These are phyloP conservation scores for Termitomyces sp. DNA, from an alignment of 768 basidiomycete genomes.

Conservation along the genomic window DNA sequence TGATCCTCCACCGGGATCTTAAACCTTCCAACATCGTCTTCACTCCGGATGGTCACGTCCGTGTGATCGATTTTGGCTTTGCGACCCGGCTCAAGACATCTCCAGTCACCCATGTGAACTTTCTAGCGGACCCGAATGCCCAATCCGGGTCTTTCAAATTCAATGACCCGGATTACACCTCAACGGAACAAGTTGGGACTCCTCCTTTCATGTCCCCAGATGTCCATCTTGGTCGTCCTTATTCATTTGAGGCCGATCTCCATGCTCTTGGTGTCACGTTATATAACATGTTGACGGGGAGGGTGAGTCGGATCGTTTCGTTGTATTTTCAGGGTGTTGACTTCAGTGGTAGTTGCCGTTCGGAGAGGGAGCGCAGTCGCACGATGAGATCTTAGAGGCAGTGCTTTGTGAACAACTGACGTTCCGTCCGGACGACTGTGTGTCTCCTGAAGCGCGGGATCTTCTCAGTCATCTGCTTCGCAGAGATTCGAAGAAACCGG, in stretches of 20 bases:
- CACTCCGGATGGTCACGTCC: conserved; percentile 9
- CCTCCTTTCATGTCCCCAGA: conserved; percentile 10
- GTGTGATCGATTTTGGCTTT: conserved; percentile 11
- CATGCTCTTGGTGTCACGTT: conserved; percentile 11
- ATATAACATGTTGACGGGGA: conserved; percentile 9
- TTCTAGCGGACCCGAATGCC: background rate
- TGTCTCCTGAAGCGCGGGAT: conserved; percentile 4
- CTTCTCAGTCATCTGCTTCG: conserved; percentile 4
- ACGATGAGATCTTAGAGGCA: background rate
- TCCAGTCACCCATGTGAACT: background rate
- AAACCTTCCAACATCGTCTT: conserved; percentile 14
- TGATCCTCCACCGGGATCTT: conserved; percentile 13
- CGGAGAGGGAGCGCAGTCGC: background rate
- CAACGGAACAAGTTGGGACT: conserved; percentile 11
- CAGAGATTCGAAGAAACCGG: background rate
- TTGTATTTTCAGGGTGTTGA: background rate
- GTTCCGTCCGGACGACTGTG: conserved; percentile 1
- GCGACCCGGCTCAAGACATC: conserved; percentile 2
- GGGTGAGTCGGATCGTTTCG: background rate
- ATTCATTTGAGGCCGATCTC: conserved; percentile 12
- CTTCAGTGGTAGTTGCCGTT: conserved; percentile 10
- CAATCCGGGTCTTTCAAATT: conserved; percentile 3
- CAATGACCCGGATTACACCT: background rate
- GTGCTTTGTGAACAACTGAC: conserved; percentile 3
- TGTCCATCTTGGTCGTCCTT: conserved; percentile 2